Conservation (phyloP, 495 filamentous ascomycete genomes). For the Staphylotrichum longicolle region DNA sequence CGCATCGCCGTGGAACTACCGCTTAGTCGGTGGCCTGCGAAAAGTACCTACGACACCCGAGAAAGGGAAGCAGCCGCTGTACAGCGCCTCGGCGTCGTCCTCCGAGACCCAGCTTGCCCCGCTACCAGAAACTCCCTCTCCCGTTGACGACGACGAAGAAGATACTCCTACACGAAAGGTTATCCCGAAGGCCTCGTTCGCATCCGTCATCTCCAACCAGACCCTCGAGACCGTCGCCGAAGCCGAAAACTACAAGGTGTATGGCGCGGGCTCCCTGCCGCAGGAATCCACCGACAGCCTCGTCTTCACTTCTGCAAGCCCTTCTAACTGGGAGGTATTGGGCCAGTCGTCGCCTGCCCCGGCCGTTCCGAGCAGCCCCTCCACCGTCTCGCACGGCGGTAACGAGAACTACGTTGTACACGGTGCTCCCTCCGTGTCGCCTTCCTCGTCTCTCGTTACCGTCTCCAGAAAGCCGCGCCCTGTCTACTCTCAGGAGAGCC, state of each 20-base stretch:
- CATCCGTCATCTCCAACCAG: constrained; percentile 35
- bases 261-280: constrained; percentile 36
- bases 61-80: constrained; percentile 41
- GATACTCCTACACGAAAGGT: constrained; percentile 27
- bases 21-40: constrained; percentile 54
- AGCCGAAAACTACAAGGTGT: constrained; percentile 54
- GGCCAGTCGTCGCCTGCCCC: constrained; percentile 41
- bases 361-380: constrained; percentile 26
- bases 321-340: constrained; percentile 43
- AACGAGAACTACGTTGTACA: constrained; percentile 48
- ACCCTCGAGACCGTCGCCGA: constrained; percentile 49
- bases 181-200: constrained; percentile 47
- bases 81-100: constrained; percentile 27
- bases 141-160: constrained; percentile 23
- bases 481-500: constrained; percentile 56
- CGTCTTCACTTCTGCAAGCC: constrained; percentile 36
- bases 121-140: constrained; percentile 37
- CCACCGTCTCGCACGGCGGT: constrained; percentile 27
- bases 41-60: constrained; percentile 53
- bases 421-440: constrained; percentile 41
- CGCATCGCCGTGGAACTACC: constrained; percentile 52
- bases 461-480: constrained; percentile 32
- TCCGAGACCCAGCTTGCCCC: constrained; percentile 40
- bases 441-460: constrained; percentile 36
- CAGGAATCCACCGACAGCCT: constrained; percentile 41